Conservation (phyloP, 73 alveolate species). For the Paramecium sonneborni region DNA sequence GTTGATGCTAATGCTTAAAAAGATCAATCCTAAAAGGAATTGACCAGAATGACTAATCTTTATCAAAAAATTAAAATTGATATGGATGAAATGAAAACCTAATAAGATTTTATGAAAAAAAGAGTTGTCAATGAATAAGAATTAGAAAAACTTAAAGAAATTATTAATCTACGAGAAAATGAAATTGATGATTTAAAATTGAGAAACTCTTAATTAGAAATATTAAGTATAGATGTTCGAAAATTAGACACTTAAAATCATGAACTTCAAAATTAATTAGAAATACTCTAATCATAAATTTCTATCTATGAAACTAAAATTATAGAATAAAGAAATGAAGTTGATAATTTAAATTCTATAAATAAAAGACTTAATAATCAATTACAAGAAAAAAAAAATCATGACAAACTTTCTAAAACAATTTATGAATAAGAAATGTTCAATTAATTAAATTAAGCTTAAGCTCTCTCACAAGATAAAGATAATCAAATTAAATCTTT, state of each 20-base stretch:
- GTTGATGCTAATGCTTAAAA: slow-evolving; percentile 52
- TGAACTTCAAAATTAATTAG: background rate
- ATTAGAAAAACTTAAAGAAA: slow-evolving; percentile 1
- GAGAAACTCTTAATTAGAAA: slow-evolving; percentile 47
- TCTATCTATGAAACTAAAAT: background rate
- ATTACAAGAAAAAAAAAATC: slow-evolving; percentile 4
- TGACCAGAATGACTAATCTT: background rate
- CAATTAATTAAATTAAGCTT: background rate
- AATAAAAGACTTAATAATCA: background rate
- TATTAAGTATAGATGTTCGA: background rate
- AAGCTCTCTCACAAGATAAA: background rate
- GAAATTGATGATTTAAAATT: slow-evolving; percentile 44
- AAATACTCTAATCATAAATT: background rate
- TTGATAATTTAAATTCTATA: background rate
- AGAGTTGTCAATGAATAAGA: slow-evolving; percentile 35
- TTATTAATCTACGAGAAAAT: background rate
- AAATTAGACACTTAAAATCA: slow-evolving; percentile 7
- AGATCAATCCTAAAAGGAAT: slow-evolving; percentile 1
- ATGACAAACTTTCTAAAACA: background rate
- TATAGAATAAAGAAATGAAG: background rate
- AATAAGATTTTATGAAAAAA: background rate
- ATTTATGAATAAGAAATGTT: background rate
- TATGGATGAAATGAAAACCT: background rate
- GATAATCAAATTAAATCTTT: background rate
- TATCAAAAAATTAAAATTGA: background rate